phyloP scores from a whole-genome alignment of 2,329 filamentous ascomycete species.

The Acephala macrosclerotiorum region DNA sequence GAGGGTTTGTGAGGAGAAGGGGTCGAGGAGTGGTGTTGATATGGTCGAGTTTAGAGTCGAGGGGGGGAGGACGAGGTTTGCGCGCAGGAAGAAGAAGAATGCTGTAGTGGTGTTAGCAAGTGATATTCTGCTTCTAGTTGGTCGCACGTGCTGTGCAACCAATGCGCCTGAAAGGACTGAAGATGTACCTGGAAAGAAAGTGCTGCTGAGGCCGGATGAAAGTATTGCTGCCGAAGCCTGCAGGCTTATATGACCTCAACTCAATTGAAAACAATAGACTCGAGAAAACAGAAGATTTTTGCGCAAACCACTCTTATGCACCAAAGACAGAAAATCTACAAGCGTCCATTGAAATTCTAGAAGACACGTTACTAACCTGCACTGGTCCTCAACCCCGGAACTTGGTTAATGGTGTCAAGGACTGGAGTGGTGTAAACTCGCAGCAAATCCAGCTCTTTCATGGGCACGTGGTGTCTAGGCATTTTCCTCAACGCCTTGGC shows the following conservation, averaged over 20 bases:
- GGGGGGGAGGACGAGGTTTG: constrained; percentile 75
- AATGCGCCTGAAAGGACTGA: not conserved
- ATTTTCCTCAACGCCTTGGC: constrained; percentile 18
- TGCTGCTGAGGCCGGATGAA: not conserved
- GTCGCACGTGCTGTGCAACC: not conserved
- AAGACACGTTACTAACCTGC: constrained; percentile 57
- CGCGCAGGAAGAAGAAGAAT: constrained; percentile 83
- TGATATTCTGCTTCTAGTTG: not conserved
- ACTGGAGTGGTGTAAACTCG: constrained; percentile 55
- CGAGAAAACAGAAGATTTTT: constrained; percentile 12
- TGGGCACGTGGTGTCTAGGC: constrained; percentile 39
- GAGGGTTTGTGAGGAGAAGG: constrained; percentile 53
- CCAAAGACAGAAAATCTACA: not conserved
- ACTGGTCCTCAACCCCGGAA: constrained; percentile 66
- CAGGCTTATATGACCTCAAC: constrained; percentile 3
- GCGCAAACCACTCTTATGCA: not conserved
- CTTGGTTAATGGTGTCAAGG: constrained; percentile 58
- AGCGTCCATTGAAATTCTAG: constrained; percentile 27
- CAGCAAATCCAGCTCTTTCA: constrained; percentile 54
- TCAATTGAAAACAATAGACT: not conserved
- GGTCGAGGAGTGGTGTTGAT: constrained; percentile 69
- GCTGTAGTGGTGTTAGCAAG: constrained; percentile 55
- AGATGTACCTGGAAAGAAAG: constrained; percentile 8
- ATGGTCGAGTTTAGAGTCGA: constrained; percentile 58
- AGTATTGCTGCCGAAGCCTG: not conserved